phyloP scores from a whole-genome alignment of 495 filamentous ascomycete species.

The Penicillium taxi region DNA sequence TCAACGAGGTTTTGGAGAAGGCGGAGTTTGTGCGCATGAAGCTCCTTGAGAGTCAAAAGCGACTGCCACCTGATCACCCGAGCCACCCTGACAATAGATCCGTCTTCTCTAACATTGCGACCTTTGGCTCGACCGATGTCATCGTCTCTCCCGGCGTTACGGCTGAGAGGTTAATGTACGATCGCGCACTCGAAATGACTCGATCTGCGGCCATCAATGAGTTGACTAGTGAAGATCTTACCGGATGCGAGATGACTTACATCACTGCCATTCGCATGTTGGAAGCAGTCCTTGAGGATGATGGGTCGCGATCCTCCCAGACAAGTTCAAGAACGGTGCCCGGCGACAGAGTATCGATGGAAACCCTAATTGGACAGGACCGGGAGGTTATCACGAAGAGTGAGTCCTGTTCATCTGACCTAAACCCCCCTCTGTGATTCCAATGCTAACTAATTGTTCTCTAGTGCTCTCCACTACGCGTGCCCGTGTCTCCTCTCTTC shows the following conservation, averaged over 20 bases:
- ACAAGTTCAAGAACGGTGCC: conserved; percentile 23
- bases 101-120: conserved; percentile 37
- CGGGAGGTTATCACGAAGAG: conserved; percentile 63
- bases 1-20: conserved; percentile 95
- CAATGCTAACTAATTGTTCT: conserved; percentile 20
- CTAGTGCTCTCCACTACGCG: conserved; percentile 56
- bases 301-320: conserved; percentile 42
- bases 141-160: conserved; percentile 69
- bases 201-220: conserved; percentile 90
- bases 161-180: conserved; percentile 96
- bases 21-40: conserved; percentile 84
- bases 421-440: background rate
- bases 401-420: conserved; percentile 42
- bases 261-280: conserved; percentile 86
- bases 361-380: conserved; percentile 63
- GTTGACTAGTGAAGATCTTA: conserved; percentile 81
- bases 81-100: conserved; percentile 74
- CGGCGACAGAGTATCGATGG: conserved; percentile 38
- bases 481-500: conserved; percentile 43
- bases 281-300: conserved; percentile 84
- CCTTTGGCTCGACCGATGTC: conserved; percentile 55
- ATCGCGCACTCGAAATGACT: conserved; percentile 94
- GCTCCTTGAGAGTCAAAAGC: conserved; percentile 76
- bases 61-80: conserved; percentile 75
- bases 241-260: conserved; percentile 87